Percentiles rank a stretch among this genome's conserved stretches.
Evolutionary conservation across 495 filamentous ascomycete genomes (phyloP).

Genomic region (Clohesyomyces aquaticus): DNA sequence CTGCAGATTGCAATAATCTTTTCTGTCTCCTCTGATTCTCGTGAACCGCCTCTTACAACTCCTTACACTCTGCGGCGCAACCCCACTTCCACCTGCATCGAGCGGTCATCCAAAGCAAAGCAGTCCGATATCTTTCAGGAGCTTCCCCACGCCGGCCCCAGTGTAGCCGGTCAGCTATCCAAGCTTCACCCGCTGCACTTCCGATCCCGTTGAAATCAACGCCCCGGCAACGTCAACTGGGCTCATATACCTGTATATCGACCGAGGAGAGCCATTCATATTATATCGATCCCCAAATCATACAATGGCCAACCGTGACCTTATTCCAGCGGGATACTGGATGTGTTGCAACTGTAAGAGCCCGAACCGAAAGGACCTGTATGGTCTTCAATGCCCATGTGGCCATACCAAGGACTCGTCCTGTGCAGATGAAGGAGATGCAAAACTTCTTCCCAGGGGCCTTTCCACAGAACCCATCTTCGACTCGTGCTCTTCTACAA

Average conservation of each 20-base stretch:
- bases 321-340: not conserved
- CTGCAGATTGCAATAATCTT: not conserved
- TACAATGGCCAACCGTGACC: slow-evolving; percentile 2
- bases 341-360: not conserved
- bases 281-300: too few relatives aligned
- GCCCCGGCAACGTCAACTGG: not conserved
- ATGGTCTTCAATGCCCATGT: not conserved
- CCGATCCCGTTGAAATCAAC: not conserved
- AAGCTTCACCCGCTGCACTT: not conserved
- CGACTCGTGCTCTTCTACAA: not conserved
- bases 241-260: not conserved
- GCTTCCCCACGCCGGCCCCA: not conserved
- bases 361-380: not conserved
- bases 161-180: not conserved
- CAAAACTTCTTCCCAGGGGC: not conserved
- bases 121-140: not conserved
- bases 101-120: not conserved
- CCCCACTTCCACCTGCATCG: not conserved
- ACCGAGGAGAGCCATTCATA: not conserved
- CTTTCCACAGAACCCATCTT: not conserved
- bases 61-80: too few relatives aligned
- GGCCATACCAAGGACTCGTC: not conserved
- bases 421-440: not conserved
- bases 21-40: not conserved
- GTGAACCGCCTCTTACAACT: not conserved